Evolutionary conservation across 1,284 basidiomycete genomes (phyloP), one percentile per base, ranked within the genome.

Genomic region (Melampsora americana): DNA sequence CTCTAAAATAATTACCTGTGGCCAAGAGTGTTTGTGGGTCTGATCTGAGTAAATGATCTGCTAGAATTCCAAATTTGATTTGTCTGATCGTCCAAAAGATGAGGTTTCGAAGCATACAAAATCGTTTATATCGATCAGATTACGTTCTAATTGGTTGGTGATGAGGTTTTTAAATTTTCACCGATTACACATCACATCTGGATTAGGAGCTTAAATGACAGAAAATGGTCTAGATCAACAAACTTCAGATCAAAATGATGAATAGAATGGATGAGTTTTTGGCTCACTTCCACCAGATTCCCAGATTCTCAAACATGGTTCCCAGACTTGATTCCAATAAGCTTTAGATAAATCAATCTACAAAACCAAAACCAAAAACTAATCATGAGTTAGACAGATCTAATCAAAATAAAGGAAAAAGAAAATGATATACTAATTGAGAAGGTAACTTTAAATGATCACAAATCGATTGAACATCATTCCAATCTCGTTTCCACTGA

Each of bases 401-500:
- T 3, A 14, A 44, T 26, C 5, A 28, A 39, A 3, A 46, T 11
- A 2, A 42, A 14, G 26, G 16, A n/a, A 5, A 20, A 87, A 89
- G 42, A 87, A 88, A 53, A 92, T 87, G 69, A 85, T 90, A 12
- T 14, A 44, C 42, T 71, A 88, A 86, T 79, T 86, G 69, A 50
- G 56, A 62, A 20, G 20, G 44, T 14, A 5, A 42, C 12, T 4
- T 9, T 35, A 72, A 65, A 20, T 72, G 86, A 76, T 82, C 86
- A 81, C 92, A 94, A 11, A 96, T 91, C 9, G 85, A 84, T 80
- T 90, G 89, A 0, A 97, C 95, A 80, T 95, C 92, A 74, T 90
- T 87, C 92, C 92, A 98, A 80, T 98, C 95, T 74, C 89, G 90
- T 83, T 97, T 90, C 95, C 95, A 98, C 81, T 92, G 90, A 81